Base-by-base conservation (phyloP, 495 filamentous ascomycete genomes). In the Aspergillus diversus region DNA sequence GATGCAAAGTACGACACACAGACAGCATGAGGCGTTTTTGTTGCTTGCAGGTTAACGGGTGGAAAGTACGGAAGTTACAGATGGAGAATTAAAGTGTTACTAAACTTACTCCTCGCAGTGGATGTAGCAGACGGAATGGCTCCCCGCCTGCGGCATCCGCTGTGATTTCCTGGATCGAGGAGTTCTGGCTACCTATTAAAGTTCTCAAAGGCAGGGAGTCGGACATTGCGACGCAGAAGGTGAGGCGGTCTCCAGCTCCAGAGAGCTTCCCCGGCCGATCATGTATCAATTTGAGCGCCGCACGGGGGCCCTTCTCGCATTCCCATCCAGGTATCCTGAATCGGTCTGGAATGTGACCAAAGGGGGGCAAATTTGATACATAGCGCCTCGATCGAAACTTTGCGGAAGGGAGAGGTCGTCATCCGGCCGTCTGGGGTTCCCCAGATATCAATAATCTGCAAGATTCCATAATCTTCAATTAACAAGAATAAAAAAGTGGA, bases 61-160 rank as follows among this genome's bases (percentile, higher is more conserved):
- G 17, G 35, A 33, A 31, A 33, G 56, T 31, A 48, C 49, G 32
- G 33, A 13, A 33, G 12, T 55, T 49, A 54, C 34, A 42, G 51
- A 54, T 54, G 32, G 52, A 54, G 52, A 46, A 54, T 55, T 61
- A 61, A 55, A 52, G 51, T 61, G 59, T 61, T 31, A 55, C 21
- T 27, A 27, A 27, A 27, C 21, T 27, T 27, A 27, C 59, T 61
- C 51, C 59, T 56, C 52, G 52, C 59, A 61, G 59, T 32, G 35
- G 59, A 55, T 61, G 35, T 52, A 53, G 49, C 50, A 54, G 59
- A 42, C 59, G 59, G 59, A 55, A 21, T 0, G 5, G 9, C 47
- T 53, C 16, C 31, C 47, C 27, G 37, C 16, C 9, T 31, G 55
- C 55, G 17, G 5, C 39, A 53, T 33, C 59, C 33, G 33, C 59